Percentiles rank a stretch among this genome's conserved stretches.
Evolutionary conservation across 2,329 filamentous ascomycete species (phyloP).

Genomic region (Lecanicillium sp.): DNA sequence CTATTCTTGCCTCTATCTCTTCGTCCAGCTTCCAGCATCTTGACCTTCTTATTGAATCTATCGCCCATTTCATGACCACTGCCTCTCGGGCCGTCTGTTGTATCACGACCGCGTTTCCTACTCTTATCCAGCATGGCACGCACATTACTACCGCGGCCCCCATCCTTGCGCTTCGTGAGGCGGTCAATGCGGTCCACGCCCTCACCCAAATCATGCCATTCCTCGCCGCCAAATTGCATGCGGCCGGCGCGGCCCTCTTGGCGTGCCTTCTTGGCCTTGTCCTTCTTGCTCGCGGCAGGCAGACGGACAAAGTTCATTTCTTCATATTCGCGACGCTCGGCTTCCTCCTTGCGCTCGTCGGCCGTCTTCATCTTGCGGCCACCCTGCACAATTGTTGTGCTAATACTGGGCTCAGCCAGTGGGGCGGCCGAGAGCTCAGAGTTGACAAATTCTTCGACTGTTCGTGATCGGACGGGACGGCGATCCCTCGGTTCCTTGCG

Average conservation of each 20-base stretch:
- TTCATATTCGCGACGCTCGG: conserved; percentile 78
- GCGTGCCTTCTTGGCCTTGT: conserved; percentile 57
- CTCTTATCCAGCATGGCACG: conserved; percentile 70
- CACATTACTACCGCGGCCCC: conserved; percentile 44
- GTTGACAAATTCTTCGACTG: conserved; percentile 85
- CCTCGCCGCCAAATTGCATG: conserved; percentile 80
- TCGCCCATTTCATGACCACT: conserved; percentile 65
- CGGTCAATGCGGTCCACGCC: conserved; percentile 81
- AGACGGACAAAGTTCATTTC: conserved; percentile 86
- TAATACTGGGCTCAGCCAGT: conserved; percentile 80
- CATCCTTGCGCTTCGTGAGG: conserved; percentile 64
- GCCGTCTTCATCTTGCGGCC: conserved; percentile 75
- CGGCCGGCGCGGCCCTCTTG: conserved; percentile 40
- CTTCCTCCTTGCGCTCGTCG: conserved; percentile 67
- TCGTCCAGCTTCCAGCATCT: conserved; percentile 41
- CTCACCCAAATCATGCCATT: conserved; percentile 80
- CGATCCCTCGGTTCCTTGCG: conserved; percentile 51
- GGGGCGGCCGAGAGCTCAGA: conserved; percentile 79
- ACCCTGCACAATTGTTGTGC: conserved; percentile 74
- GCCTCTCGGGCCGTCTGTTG: conserved; percentile 59
- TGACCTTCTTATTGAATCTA: conserved; percentile 63
- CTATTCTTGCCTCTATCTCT: conserved; percentile 35
- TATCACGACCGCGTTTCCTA: conserved; percentile 68
- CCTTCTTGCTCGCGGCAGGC: conserved; percentile 83
- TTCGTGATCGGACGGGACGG: conserved; percentile 64